These are phyloP conservation scores for Penicillium bovifimosum DNA, from an alignment of 495 filamentous ascomycete genomes.

Conservation along the genomic window DNA sequence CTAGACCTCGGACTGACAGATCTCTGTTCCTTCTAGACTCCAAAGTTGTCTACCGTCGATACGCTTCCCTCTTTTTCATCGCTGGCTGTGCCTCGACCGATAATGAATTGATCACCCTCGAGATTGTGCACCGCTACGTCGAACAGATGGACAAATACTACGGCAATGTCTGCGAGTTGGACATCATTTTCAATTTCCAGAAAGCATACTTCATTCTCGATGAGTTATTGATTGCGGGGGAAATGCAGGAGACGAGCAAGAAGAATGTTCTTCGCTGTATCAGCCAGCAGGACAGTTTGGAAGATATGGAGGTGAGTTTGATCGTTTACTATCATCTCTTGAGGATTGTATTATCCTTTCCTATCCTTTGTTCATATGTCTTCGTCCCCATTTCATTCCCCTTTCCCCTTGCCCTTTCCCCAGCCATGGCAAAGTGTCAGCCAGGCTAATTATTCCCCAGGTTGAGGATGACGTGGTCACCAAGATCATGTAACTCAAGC, in stretches of 20 bases:
- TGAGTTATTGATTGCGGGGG: slow-evolving; percentile 89
- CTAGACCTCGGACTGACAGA: slow-evolving; percentile 9
- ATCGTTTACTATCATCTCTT: background rate
- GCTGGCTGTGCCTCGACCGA: slow-evolving; percentile 90
- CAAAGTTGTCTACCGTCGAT: slow-evolving; percentile 97
- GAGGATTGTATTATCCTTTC: background rate
- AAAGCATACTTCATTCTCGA: slow-evolving; percentile 99
- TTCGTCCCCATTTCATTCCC: background rate
- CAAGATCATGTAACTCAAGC: slow-evolving; percentile 74
- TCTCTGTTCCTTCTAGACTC: slow-evolving; percentile 55
- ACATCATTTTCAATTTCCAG: slow-evolving; percentile 99
- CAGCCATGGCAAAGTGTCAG: slow-evolving; percentile 12
- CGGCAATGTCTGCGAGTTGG: slow-evolving; percentile 98
- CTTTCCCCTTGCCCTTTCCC: background rate
- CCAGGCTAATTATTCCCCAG: slow-evolving; percentile 63
- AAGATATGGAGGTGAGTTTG: slow-evolving; percentile 92
- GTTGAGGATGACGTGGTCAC: slow-evolving; percentile 91
- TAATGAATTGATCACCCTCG: slow-evolving; percentile 96
- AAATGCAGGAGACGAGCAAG: slow-evolving; percentile 99
- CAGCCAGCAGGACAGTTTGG: slow-evolving; percentile 86
- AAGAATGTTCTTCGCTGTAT: slow-evolving; percentile 97
- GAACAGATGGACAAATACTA: slow-evolving; percentile 99
- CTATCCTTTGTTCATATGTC: too few species aligned
- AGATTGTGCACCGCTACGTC: slow-evolving; percentile 97
- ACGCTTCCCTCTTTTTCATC: slow-evolving; percentile 98